phyloP scores from a whole-genome alignment of 768 basidiomycete species.

The Xerocomellus amylosporus region DNA sequence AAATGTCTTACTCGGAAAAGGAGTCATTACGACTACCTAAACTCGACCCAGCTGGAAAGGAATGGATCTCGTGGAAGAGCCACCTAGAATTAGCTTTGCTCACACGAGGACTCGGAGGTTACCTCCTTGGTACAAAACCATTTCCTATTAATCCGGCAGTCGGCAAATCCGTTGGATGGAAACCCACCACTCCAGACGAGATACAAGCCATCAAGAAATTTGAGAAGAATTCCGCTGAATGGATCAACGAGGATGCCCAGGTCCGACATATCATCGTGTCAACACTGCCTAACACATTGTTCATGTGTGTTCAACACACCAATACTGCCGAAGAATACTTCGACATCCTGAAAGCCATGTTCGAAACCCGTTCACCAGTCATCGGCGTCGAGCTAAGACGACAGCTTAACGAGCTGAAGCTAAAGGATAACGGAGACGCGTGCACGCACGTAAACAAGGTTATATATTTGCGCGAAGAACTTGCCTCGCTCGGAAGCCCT shows the following conservation, averaged over 20 bases:
- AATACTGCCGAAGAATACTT: background rate
- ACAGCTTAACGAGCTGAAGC: background rate
- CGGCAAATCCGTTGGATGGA: too few species aligned
- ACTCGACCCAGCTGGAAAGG: too few species aligned
- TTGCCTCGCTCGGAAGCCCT: background rate
- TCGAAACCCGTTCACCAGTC: background rate
- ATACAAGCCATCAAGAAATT: background rate
- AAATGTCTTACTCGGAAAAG: too few species aligned
- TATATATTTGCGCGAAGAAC: background rate
- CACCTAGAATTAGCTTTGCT: too few species aligned
- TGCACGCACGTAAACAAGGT: background rate
- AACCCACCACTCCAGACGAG: too few species aligned
- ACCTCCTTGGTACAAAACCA: too few species aligned
- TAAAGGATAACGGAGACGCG: background rate
- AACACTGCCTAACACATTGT: background rate
- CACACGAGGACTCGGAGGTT: too few species aligned
- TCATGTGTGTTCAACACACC: background rate
- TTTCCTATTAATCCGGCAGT: too few species aligned
- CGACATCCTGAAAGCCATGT: background rate
- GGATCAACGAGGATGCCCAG: background rate
- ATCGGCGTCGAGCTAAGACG: background rate
- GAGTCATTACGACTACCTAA: too few species aligned
- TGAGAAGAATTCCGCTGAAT: background rate
- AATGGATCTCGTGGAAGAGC: too few species aligned
- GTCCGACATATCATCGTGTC: background rate